phyloP scores from a whole-genome alignment of 139 green algal species.

The Marvania coccoides region DNA sequence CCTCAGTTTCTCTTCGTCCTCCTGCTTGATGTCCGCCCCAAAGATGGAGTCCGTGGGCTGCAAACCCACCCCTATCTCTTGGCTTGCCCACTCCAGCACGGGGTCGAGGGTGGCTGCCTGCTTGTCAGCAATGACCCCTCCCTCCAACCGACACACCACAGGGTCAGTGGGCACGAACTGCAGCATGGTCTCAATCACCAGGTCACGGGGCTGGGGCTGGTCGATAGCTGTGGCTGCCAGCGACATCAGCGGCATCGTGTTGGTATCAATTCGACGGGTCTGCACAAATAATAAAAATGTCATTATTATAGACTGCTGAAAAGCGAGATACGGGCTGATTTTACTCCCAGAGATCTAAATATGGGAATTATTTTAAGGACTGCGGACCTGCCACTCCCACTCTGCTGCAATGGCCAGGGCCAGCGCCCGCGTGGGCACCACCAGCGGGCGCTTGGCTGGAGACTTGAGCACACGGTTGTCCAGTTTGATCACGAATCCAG shows the following conservation, averaged over 20 bases:
- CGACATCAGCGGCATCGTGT: slow-evolving; percentile 93
- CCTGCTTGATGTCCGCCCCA: slow-evolving; percentile 40
- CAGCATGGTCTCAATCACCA: slow-evolving; percentile 70
- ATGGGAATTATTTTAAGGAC: too few species aligned
- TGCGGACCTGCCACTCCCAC: slow-evolving; percentile 89
- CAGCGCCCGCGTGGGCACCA: slow-evolving; percentile 57
- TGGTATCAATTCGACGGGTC: slow-evolving; percentile 42
- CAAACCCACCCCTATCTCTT: slow-evolving; percentile 46
- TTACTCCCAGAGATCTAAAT: too few species aligned
- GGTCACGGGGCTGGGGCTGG: slow-evolving; percentile 54
- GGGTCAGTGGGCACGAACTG: slow-evolving; percentile 82
- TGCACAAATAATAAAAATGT: not conserved
- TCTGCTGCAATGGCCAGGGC: slow-evolving; percentile 83
- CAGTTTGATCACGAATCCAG: slow-evolving; percentile 51
- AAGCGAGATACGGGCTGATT: too few species aligned
- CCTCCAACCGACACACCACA: slow-evolving; percentile 54
- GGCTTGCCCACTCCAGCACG: slow-evolving; percentile 47
- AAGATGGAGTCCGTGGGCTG: slow-evolving; percentile 47
- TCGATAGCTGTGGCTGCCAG: slow-evolving; percentile 87
- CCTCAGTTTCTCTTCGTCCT: slow-evolving; percentile 22
- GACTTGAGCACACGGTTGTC: slow-evolving; percentile 60
- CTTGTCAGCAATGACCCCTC: slow-evolving; percentile 11
- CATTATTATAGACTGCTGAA: not conserved
- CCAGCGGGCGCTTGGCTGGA: slow-evolving; percentile 49
- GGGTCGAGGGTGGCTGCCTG: slow-evolving; percentile 49